Percentiles rank a stretch among this genome's conserved stretches.
Evolutionary conservation across 2,329 filamentous ascomycete genomes (phyloP).

Genomic region (Dothiorella sarmentorum): DNA sequence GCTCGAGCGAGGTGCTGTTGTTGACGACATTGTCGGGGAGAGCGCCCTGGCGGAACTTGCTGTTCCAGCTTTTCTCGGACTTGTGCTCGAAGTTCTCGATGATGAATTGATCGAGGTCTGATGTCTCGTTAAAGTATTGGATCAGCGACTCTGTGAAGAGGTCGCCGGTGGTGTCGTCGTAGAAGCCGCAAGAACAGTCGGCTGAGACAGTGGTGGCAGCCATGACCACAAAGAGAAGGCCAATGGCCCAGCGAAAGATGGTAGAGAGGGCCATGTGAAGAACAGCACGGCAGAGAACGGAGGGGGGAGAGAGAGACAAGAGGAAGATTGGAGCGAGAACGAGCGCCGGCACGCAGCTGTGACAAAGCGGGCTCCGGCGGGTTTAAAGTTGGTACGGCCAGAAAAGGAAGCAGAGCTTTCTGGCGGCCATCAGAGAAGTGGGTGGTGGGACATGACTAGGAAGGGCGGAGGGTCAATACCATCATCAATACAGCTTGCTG

Average conservation of each 20-base stretch:
- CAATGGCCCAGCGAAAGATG: not conserved
- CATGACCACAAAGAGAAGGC: constrained; percentile 1
- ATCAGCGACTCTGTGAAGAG: constrained; percentile 49
- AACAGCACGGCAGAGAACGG: constrained; percentile 1
- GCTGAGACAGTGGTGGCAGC: not conserved
- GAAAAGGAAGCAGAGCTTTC: constrained; percentile 15
- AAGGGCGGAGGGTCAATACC: not conserved
- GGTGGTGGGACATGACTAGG: not conserved
- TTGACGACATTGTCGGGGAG: constrained; percentile 35
- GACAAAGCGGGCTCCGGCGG: constrained; percentile 11
- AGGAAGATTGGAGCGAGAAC: too few relatives aligned
- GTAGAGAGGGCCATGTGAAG: constrained; percentile 1
- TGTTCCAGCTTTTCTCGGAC: constrained; percentile 48
- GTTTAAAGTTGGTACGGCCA: constrained; percentile 10
- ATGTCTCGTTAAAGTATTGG: constrained; percentile 51
- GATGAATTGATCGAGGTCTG: constrained; percentile 36
- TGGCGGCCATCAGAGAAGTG: not conserved
- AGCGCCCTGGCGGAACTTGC: constrained; percentile 45
- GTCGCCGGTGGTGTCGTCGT: constrained; percentile 36
- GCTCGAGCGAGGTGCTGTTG: constrained; percentile 30
- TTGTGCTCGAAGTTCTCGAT: constrained; percentile 41
- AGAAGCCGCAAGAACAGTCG: constrained; percentile 48
- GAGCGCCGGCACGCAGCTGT: constrained; percentile 13
- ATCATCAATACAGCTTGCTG: too few relatives aligned
- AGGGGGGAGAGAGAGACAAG: too few relatives aligned